phyloP scores from a whole-genome alignment of 2,329 filamentous ascomycete species.

The Talaromyces pinophilus region DNA sequence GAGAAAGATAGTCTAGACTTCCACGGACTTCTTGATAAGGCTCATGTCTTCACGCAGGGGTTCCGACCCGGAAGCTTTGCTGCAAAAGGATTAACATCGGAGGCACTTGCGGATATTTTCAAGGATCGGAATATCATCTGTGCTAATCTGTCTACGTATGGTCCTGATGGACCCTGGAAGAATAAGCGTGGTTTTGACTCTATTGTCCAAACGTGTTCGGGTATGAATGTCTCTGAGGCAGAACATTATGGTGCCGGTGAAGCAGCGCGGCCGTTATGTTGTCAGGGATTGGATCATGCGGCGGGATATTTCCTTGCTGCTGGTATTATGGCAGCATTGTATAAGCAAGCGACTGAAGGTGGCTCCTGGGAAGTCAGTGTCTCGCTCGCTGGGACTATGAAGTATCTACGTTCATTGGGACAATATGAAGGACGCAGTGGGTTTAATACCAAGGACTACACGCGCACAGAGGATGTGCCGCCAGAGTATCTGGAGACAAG shows the following conservation, averaged over 20 bases:
- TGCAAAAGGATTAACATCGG: constrained; percentile 44
- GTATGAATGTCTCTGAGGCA: constrained; percentile 59
- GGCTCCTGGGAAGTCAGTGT: constrained; percentile 57
- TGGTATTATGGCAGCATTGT: constrained; percentile 55
- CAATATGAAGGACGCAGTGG: constrained; percentile 50
- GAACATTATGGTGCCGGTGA: constrained; percentile 46
- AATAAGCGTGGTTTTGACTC: constrained; percentile 57
- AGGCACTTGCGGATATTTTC: constrained; percentile 38
- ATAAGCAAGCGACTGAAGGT: constrained; percentile 48
- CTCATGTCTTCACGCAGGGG: constrained; percentile 50
- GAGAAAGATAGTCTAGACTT: constrained; percentile 31
- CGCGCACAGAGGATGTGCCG: constrained; percentile 34
- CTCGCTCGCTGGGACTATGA: constrained; percentile 58
- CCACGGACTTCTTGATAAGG: constrained; percentile 34
- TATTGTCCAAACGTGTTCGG: constrained; percentile 57
- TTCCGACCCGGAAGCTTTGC: constrained; percentile 54
- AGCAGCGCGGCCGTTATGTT: constrained; percentile 49
- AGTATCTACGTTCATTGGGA: constrained; percentile 58
- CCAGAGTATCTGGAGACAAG: constrained; percentile 47
- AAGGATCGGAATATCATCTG: constrained; percentile 50
- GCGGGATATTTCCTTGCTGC: constrained; percentile 58
- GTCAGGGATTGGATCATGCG: constrained; percentile 60
- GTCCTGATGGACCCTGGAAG: constrained; percentile 51
- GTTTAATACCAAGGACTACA: constrained; percentile 44
- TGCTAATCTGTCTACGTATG: constrained; percentile 58